phyloP scores from a whole-genome alignment of 2,329 filamentous ascomycete species.

The Epichloe typhina region DNA sequence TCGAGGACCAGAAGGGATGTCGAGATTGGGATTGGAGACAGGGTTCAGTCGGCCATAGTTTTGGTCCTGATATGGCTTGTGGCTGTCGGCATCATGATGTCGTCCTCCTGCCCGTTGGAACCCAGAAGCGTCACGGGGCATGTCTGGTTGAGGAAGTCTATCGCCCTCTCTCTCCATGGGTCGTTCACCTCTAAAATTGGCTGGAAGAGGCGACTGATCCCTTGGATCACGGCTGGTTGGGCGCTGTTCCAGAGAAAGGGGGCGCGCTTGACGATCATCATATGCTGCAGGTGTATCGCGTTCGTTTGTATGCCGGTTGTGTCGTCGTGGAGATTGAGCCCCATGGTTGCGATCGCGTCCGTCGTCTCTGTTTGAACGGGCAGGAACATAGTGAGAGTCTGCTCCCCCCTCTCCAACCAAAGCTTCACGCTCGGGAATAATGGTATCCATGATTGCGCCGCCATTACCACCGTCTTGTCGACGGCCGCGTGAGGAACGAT shows the following conservation, averaged over 20 bases:
- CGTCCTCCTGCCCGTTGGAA: constrained; percentile 24
- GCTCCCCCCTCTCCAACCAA: constrained; percentile 28
- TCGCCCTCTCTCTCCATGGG: constrained; percentile 27
- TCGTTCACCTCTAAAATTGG: constrained; percentile 20
- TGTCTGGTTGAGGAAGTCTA: constrained; percentile 17
- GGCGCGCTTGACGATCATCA: constrained; percentile 35
- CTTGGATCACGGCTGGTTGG: constrained; percentile 17
- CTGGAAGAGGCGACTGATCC: constrained; percentile 18
- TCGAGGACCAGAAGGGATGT: constrained; percentile 43
- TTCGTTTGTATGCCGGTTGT: constrained; percentile 19
- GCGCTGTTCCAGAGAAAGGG: constrained; percentile 23
- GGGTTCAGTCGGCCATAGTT: constrained; percentile 50
- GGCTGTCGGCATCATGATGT: constrained; percentile 36
- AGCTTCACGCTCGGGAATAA: constrained; percentile 36
- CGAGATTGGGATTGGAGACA: constrained; percentile 25
- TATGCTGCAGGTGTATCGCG: constrained; percentile 22
- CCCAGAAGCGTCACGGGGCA: constrained; percentile 25
- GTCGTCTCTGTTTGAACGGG: constrained; percentile 30
- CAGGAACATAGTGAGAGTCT: constrained; percentile 14
- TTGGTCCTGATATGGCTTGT: constrained; percentile 40
- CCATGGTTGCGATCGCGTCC: constrained; percentile 27
- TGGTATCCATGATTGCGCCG: constrained; percentile 20
- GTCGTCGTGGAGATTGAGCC: constrained; percentile 36
- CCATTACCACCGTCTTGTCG: constrained; percentile 10
- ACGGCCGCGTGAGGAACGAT: constrained; percentile 17